phyloP scores from a whole-genome alignment of 2,329 filamentous ascomycete genomes.

The Fusarium armeniacum region DNA sequence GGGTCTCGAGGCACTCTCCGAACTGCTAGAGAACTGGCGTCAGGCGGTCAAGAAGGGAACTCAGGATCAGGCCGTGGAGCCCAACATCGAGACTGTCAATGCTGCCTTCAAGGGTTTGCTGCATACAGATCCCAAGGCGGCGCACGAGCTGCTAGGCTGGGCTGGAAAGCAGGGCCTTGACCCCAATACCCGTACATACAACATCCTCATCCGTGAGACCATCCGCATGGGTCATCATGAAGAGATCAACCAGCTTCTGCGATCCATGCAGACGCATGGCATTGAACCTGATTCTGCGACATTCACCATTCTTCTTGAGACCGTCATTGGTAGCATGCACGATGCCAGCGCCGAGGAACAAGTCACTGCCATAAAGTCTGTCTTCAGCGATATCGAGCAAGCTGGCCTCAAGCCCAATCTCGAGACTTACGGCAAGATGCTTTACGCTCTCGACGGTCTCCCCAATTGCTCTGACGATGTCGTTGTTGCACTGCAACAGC shows the following conservation, averaged over 20 bases:
- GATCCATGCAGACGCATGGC: conserved; percentile 69
- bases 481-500: conserved; percentile 71
- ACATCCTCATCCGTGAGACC: conserved; percentile 74
- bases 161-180: conserved; percentile 67
- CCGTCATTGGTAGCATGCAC: conserved; percentile 61
- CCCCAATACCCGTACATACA: conserved; percentile 74
- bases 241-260: conserved; percentile 67
- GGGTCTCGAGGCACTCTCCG: conserved; percentile 73
- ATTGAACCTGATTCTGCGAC: conserved; percentile 76
- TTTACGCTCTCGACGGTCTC: conserved; percentile 64
- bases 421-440: conserved; percentile 77
- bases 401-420: conserved; percentile 71
- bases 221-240: conserved; percentile 64
- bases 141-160: conserved; percentile 70
- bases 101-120: conserved; percentile 76
- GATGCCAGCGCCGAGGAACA: conserved; percentile 64
- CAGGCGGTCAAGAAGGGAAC: conserved; percentile 51
- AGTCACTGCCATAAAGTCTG: conserved; percentile 62
- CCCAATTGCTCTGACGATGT: conserved; percentile 60
- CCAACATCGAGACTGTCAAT: conserved; percentile 76
- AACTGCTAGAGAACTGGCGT: conserved; percentile 75
- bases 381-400: conserved; percentile 70
- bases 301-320: conserved; percentile 79
- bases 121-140: conserved; percentile 62
- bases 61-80: conserved; percentile 62